Percentiles rank a stretch among this genome's conserved stretches.
These are phyloP conservation scores for Penicillium rolfsii DNA, from an alignment of 2,329 filamentous ascomycete species.

Conservation along the genomic window DNA sequence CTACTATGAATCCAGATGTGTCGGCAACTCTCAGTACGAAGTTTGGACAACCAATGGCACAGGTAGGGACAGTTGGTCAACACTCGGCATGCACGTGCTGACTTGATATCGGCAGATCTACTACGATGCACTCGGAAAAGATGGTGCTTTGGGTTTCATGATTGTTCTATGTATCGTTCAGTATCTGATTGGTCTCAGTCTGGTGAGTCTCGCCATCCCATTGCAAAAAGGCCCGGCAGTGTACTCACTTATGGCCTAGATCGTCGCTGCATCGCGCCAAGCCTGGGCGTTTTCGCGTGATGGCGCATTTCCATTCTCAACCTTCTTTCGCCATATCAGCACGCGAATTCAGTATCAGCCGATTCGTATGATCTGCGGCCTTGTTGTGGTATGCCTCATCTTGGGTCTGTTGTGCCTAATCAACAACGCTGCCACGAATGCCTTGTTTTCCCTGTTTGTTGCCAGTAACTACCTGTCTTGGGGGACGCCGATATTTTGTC, in stretches of 20 bases:
- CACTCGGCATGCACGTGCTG: not conserved
- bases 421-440: slow-evolving; percentile 59
- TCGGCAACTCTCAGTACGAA: slow-evolving; percentile 51
- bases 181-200: slow-evolving; percentile 63
- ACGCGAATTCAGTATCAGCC: slow-evolving; percentile 61
- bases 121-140: slow-evolving; percentile 62
- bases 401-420: slow-evolving; percentile 63
- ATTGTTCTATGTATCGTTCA: slow-evolving; percentile 63
- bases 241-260: slow-evolving; percentile 31
- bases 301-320: slow-evolving; percentile 63
- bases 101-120: slow-evolving; percentile 52
- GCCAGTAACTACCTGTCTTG: slow-evolving; percentile 66
- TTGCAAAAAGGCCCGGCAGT: not conserved
- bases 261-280: slow-evolving; percentile 63
- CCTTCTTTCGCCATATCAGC: slow-evolving; percentile 60
- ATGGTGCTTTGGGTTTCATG: slow-evolving; percentile 63
- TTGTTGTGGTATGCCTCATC: slow-evolving; percentile 55
- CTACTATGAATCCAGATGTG: slow-evolving; percentile 58
- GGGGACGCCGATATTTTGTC: slow-evolving; percentile 61
- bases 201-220: slow-evolving; percentile 34
- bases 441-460: slow-evolving; percentile 59
- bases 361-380: slow-evolving; percentile 59
- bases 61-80: slow-evolving; percentile 29
- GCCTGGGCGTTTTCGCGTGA: slow-evolving; percentile 67
- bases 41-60: slow-evolving; percentile 64